These are phyloP conservation scores for Aquanectria penicillioides DNA, from an alignment of 2,329 filamentous ascomycete species.

Conservation along the genomic window DNA sequence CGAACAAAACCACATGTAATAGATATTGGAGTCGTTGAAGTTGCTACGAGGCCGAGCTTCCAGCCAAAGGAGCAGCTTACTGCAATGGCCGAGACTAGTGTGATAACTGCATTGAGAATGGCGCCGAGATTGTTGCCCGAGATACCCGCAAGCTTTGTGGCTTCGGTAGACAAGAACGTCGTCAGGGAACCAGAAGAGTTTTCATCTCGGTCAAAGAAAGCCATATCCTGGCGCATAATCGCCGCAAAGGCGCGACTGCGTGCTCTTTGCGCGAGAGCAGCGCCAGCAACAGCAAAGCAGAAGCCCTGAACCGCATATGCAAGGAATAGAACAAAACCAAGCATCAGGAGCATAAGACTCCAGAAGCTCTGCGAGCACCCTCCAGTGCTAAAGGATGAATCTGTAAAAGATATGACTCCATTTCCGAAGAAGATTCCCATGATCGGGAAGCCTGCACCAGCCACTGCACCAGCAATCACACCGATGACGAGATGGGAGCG, in stretches of 20 bases:
- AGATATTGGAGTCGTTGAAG: not conserved
- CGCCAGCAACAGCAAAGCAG: not conserved
- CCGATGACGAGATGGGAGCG: not conserved
- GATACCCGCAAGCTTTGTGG: constrained; percentile 1
- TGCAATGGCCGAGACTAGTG: constrained; percentile 2
- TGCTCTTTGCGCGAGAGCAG: not conserved
- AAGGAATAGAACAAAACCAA: not conserved
- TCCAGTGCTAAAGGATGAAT: not conserved
- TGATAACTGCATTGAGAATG: constrained; percentile 10
- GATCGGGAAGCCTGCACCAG: not conserved
- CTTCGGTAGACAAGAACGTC: not conserved
- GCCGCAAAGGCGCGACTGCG: not conserved
- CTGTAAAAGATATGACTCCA: not conserved
- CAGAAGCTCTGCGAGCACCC: not conserved
- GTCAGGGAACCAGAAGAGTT: constrained; percentile 9
- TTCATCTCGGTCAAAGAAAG: constrained; percentile 9
- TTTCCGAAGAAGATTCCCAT: not conserved
- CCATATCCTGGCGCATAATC: constrained; percentile 8
- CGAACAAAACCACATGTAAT: constrained; percentile 2
- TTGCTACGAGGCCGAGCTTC: constrained; percentile 7
- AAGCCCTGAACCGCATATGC: not conserved
- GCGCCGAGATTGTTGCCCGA: not conserved
- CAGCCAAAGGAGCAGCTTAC: not conserved
- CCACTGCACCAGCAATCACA: not conserved
- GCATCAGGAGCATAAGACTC: not conserved